Base-by-base conservation (phyloP, 768 basidiomycete species). In the Boletus bicolor region DNA sequence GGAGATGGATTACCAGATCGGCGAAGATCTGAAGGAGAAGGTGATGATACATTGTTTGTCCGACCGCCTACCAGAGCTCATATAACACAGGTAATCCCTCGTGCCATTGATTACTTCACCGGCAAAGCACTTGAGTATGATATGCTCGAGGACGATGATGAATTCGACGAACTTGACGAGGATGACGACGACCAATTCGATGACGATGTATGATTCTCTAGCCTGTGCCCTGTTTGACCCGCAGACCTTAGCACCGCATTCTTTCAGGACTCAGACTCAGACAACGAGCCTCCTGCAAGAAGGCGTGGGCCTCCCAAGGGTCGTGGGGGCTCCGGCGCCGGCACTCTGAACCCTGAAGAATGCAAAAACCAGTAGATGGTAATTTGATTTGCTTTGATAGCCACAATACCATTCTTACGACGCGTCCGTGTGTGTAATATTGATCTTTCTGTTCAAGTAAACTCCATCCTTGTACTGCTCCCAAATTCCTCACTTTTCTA, bases 21-120 rank as follows among this genome's bases (percentile, higher is more conserved):
- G 96, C 43, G 96, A 98, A 77, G 95, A 98, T 75, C 77, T 98
- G 64, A 98, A 98, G 76, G 96, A 98, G 72, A 91, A 94, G 80
- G 91, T 90, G 7, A 75, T 69, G n/a, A 44, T 37, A 7, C 32
- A 19, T 44, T 17, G 15, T 37, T 38, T 30, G 19, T 19, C 41
- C 21, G 21, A 1, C 17, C 15, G 10, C 17, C 34, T 7, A 30
- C 6, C 4, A 21, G 38, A 28, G n/a, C 49, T 60, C 51, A 58
- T 7, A 37, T 42, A 1, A 50, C 21, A 26, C 61, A 96, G 92
- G 82, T 98, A 68, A 92, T 99, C 57, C 95, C 96, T 52, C 90
- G 90, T 59, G 96, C 94, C 12, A 77, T 98, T 55, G 97, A 98
- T 74, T 98, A 89, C 79, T 99, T 99, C 78, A 97, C 94, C 7